These are phyloP conservation scores for Penicillium taxi DNA, from an alignment of 495 filamentous ascomycete genomes.

Conservation along the genomic window DNA sequence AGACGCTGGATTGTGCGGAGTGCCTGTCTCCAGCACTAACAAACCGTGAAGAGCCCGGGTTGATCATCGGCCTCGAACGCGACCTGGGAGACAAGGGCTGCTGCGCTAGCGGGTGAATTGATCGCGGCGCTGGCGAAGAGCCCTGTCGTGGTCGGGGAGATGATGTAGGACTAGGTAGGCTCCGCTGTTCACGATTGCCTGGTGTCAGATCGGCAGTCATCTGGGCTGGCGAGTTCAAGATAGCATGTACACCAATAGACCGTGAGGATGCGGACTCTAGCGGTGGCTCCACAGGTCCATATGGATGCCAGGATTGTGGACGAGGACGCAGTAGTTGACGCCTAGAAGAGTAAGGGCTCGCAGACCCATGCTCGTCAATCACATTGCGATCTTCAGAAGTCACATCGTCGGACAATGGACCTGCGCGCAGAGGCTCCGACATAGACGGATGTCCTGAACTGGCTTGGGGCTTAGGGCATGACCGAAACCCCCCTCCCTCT, in stretches of 20 bases:
- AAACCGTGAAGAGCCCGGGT: constrained; percentile 50
- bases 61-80: constrained; percentile 48
- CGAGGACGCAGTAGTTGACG: constrained; percentile 27
- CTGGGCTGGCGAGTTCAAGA: constrained; percentile 41
- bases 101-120: constrained; percentile 26
- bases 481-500: constrained; percentile 35
- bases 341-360: constrained; percentile 15
- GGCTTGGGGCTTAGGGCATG: constrained; percentile 36
- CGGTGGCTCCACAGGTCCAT: constrained; percentile 33
- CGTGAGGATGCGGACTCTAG: constrained; percentile 30
- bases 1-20: constrained; percentile 36
- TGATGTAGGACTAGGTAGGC: constrained; percentile 18
- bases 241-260: constrained; percentile 44
- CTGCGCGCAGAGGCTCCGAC: constrained; percentile 39
- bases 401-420: constrained; percentile 24
- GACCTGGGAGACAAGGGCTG: constrained; percentile 33
- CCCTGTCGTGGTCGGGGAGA: constrained; percentile 27
- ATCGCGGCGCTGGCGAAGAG: constrained; percentile 27
- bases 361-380: constrained; percentile 22
- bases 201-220: constrained; percentile 12
- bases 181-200: constrained; percentile 22
- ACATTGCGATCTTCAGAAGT: constrained; percentile 18
- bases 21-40: constrained; percentile 27
- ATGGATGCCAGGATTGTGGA: constrained; percentile 33
- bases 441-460: constrained; percentile 36